Evolutionary conservation across 2,329 filamentous ascomycete genomes (phyloP).

Genomic region (Didymella lethalis): DNA sequence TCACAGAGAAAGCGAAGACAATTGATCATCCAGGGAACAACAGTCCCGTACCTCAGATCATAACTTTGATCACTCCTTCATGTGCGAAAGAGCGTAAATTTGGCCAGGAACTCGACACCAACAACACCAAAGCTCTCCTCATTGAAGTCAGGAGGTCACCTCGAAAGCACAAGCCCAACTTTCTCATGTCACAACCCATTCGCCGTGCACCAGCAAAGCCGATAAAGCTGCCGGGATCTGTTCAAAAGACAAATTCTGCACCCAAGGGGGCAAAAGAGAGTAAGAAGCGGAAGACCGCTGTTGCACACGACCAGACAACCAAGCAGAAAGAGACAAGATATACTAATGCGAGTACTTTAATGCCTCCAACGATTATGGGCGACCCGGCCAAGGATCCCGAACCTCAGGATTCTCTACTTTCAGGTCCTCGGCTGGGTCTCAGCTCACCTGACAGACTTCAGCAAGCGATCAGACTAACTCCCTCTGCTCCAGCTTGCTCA

Average conservation of each 20-base stretch:
- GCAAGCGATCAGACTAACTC: not conserved
- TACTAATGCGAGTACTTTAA: not conserved
- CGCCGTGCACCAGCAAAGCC: not conserved
- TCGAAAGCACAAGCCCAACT: not conserved
- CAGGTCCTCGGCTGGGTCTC: not conserved
- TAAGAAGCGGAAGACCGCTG: constrained; percentile 1
- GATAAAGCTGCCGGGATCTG: not conserved
- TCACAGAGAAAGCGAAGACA: not conserved
- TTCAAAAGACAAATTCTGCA: not conserved
- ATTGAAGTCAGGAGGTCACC: not conserved
- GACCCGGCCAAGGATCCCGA: not conserved
- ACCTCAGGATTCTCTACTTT: not conserved
- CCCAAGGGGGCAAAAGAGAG: not conserved
- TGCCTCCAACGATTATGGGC: not conserved
- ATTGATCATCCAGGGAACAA: not conserved
- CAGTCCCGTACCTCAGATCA: not conserved
- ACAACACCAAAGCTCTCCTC: not conserved
- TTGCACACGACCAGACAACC: not conserved
- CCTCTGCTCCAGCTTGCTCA: not conserved
- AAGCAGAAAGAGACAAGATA: not conserved
- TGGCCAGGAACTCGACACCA: constrained; percentile 9
- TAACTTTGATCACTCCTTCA: constrained; percentile 2
- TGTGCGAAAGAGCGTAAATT: constrained; percentile 1
- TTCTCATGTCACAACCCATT: not conserved
- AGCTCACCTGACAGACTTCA: not conserved